These are phyloP conservation scores for Pestalotiopsis sp. DNA, from an alignment of 2,329 filamentous ascomycete genomes.

Conservation along the genomic window DNA sequence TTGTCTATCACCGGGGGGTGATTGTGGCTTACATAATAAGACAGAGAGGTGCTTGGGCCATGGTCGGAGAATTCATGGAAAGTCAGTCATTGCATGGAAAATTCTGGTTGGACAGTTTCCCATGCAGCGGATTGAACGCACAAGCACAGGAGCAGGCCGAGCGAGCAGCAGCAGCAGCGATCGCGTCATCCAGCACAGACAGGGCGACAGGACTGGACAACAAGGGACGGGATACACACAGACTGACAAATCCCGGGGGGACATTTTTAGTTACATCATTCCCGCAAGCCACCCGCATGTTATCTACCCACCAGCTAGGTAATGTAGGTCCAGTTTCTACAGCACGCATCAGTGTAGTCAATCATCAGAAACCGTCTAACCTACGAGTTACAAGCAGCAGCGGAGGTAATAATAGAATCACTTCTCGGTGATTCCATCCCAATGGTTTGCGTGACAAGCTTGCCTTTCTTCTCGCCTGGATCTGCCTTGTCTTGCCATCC, in stretches of 20 bases:
- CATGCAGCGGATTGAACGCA: background rate
- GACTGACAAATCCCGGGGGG: slow-evolving; percentile 3
- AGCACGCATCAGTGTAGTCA: background rate
- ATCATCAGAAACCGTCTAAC: background rate
- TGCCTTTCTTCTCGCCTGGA: background rate
- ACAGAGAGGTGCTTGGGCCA: background rate
- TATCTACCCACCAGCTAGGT: too few species aligned
- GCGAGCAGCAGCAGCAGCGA: background rate
- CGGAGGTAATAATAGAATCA: background rate
- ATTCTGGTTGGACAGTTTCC: background rate
- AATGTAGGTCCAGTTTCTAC: background rate
- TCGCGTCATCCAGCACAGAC: slow-evolving; percentile 1
- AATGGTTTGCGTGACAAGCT: background rate
- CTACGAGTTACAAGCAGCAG: too few species aligned
- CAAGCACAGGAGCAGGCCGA: background rate
- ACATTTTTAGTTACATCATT: slow-evolving; percentile 5
- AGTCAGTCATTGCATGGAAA: background rate
- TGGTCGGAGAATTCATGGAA: background rate
- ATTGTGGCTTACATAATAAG: background rate
- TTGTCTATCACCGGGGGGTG: too few species aligned
- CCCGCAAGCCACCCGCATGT: background rate
- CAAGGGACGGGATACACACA: background rate
- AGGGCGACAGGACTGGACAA: background rate
- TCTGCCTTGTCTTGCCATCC: background rate
- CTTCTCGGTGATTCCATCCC: background rate